These are phyloP conservation scores for Schoenoplectus triqueter DNA, from an alignment of 202 grass and related monocot genomes.

Conservation along the genomic window DNA sequence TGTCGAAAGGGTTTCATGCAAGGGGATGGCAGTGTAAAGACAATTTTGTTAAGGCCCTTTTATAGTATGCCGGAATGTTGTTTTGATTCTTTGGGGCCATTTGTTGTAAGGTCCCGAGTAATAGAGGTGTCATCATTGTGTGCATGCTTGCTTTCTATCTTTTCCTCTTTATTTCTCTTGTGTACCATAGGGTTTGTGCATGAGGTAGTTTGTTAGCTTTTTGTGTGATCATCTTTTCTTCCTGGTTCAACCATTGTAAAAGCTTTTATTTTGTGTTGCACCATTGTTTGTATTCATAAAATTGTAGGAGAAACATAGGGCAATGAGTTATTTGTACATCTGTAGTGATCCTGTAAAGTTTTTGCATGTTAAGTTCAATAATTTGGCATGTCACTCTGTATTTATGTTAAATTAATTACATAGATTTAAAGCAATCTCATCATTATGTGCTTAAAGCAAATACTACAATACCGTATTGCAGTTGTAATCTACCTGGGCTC, in stretches of 20 bases:
- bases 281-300: constrained; percentile 43
- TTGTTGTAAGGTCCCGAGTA: constrained; percentile 35
- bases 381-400: background rate
- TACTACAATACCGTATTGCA: background rate
- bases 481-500: background rate
- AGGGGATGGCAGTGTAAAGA: constrained; percentile 32
- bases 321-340: constrained; percentile 29
- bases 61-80: constrained; percentile 34
- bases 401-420: constrained; percentile 9
- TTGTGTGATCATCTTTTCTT: constrained; percentile 38
- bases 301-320: constrained; percentile 29
- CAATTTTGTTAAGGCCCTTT: constrained; percentile 39
- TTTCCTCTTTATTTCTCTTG: background rate
- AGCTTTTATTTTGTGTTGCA: constrained; percentile 31
- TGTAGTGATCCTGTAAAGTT: constrained; percentile 16
- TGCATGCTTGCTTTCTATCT: constrained; percentile 34
- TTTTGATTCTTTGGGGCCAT: constrained; percentile 39
- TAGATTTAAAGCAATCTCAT: background rate
- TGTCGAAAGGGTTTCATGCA: background rate
- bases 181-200: constrained; percentile 29
- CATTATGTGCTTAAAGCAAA: background rate
- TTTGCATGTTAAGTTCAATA: background rate
- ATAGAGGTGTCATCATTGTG: constrained; percentile 37
- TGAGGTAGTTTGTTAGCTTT: constrained; percentile 33
- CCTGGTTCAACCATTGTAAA: constrained; percentile 40